A percentile compares a stretch with the other conserved stretches of the same genome.
These are phyloP conservation scores for Trypanosomatidae sp. DNA, from an alignment of 208 protist species.

Conservation along the genomic window DNA sequence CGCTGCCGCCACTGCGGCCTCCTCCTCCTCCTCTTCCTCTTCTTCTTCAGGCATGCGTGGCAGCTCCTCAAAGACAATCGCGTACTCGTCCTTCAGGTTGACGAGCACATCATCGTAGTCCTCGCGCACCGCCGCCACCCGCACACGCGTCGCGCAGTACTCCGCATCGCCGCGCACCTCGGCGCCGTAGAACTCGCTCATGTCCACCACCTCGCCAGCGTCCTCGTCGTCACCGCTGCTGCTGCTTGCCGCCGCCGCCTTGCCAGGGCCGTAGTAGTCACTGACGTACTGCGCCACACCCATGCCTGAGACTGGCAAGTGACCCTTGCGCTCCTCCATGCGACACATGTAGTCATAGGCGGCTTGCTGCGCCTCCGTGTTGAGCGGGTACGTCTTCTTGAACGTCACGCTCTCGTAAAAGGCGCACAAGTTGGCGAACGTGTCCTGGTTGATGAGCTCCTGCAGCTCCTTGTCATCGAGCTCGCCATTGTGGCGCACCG, in stretches of 20 bases:
- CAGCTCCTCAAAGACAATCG: slow-evolving; percentile 1
- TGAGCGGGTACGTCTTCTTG: slow-evolving; percentile 42
- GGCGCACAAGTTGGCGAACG: slow-evolving; percentile 27
- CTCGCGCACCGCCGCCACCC: slow-evolving; percentile 27
- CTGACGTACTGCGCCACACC: slow-evolving; percentile 22
- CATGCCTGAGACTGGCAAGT: slow-evolving; percentile 36
- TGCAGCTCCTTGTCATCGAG: slow-evolving; percentile 42
- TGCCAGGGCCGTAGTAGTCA: slow-evolving; percentile 46
- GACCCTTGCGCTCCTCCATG: not conserved
- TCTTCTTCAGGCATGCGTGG: too few relatives aligned
- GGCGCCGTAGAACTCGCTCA: slow-evolving; percentile 39
- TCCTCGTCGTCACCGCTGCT: too few relatives aligned
- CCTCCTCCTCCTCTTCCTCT: slow-evolving; percentile 6
- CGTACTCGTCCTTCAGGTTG: slow-evolving; percentile 2
- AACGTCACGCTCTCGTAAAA: slow-evolving; percentile 60
- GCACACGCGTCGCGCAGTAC: slow-evolving; percentile 36
- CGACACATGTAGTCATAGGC: slow-evolving; percentile 11
- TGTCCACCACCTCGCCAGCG: slow-evolving; percentile 12
- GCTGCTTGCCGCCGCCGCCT: slow-evolving; percentile 25
- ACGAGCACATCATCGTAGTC: slow-evolving; percentile 31
- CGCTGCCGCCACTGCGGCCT: slow-evolving; percentile 2
- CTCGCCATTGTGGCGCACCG: slow-evolving; percentile 47
- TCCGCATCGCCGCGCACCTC: slow-evolving; percentile 23
- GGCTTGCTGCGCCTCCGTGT: slow-evolving; percentile 34
- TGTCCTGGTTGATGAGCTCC: slow-evolving; percentile 33